Evolutionary conservation across 2,329 filamentous ascomycete species (phyloP).

Genomic region (Fusarium cyanostomum): DNA sequence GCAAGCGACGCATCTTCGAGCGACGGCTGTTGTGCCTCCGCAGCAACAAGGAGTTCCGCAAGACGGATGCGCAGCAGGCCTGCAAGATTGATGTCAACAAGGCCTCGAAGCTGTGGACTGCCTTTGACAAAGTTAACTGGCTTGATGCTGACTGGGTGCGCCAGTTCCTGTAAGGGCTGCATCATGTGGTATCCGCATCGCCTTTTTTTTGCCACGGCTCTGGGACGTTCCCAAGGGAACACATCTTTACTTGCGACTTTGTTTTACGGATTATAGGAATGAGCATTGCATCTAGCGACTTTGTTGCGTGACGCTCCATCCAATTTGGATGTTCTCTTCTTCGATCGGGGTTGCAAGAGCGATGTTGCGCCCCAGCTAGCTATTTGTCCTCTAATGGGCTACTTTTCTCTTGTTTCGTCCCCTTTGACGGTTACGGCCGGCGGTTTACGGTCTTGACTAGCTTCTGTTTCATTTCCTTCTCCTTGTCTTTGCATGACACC

Average conservation of each 20-base stretch:
- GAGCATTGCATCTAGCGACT: slow-evolving; percentile 31
- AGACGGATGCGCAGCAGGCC: slow-evolving; percentile 95
- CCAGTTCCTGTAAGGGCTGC: slow-evolving; percentile 43
- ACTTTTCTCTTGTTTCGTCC: slow-evolving; percentile 11
- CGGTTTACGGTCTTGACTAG: slow-evolving; percentile 11
- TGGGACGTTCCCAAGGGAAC: background rate
- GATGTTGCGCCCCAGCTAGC: background rate
- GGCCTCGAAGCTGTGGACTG: slow-evolving; percentile 89
- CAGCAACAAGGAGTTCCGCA: slow-evolving; percentile 85
- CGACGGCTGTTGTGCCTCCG: slow-evolving; percentile 73
- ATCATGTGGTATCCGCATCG: background rate
- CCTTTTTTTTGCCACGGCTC: background rate
- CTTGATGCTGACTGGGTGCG: slow-evolving; percentile 65
- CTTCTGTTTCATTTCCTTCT: slow-evolving; percentile 18
- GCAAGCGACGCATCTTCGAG: slow-evolving; percentile 91
- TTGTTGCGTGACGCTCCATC: slow-evolving; percentile 20
- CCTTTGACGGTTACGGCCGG: slow-evolving; percentile 17
- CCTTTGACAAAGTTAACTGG: slow-evolving; percentile 89
- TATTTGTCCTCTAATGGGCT: slow-evolving; percentile 3
- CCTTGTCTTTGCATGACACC: slow-evolving; percentile 32
- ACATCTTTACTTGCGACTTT: slow-evolving; percentile 26
- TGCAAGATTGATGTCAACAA: slow-evolving; percentile 99
- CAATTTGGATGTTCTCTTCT: slow-evolving; percentile 22
- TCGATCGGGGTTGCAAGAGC: background rate
- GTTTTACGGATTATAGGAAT: slow-evolving; percentile 21